Percentiles rank a stretch among this genome's conserved stretches.
Evolutionary conservation across 2,329 filamentous ascomycete species (phyloP).

Genomic region (Xylariaceae sp.): DNA sequence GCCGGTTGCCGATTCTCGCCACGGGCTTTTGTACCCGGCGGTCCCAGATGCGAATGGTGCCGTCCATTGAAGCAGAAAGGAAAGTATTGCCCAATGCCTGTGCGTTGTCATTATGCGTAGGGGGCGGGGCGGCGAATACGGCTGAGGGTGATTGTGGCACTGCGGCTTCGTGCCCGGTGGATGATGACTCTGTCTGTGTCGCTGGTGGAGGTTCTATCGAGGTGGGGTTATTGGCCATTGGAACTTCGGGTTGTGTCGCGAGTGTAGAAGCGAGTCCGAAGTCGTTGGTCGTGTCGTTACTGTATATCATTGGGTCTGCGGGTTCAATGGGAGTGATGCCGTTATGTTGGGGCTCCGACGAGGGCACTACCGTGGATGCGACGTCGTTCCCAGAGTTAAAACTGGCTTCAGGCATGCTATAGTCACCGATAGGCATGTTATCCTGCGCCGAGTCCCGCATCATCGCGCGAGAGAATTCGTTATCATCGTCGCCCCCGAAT

Average conservation of each 20-base stretch:
- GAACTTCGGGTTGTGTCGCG: slow-evolving; percentile 14
- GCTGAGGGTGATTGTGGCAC: slow-evolving; percentile 33
- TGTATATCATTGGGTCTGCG: slow-evolving; percentile 14
- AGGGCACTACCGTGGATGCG: slow-evolving; percentile 27
- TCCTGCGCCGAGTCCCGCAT: slow-evolving; percentile 41
- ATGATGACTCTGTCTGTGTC: slow-evolving; percentile 10
- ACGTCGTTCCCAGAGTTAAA: slow-evolving; percentile 28
- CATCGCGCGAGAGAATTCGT: slow-evolving; percentile 73
- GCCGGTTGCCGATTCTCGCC: slow-evolving; percentile 68
- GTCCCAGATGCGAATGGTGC: slow-evolving; percentile 90
- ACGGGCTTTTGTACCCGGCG: slow-evolving; percentile 68
- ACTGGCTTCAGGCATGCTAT: slow-evolving; percentile 38
- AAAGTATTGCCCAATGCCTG: slow-evolving; percentile 73
- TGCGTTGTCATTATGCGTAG: slow-evolving; percentile 45
- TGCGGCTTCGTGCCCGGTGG: slow-evolving; percentile 13
- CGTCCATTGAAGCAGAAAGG: slow-evolving; percentile 81
- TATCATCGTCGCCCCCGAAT: slow-evolving; percentile 78
- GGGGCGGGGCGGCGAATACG: slow-evolving; percentile 35
- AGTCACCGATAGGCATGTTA: slow-evolving; percentile 33
- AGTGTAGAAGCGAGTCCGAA: slow-evolving; percentile 13
- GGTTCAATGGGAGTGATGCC: slow-evolving; percentile 15
- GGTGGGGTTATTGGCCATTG: slow-evolving; percentile 14
- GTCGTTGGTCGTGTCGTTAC: slow-evolving; percentile 5
- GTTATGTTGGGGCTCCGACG: slow-evolving; percentile 14
- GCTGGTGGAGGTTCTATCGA: slow-evolving; percentile 4